A percentile compares a stretch with the other conserved stretches of the same genome.
Evolutionary conservation across 768 basidiomycete species (phyloP).

Genomic region (Mycena kentingensis): DNA sequence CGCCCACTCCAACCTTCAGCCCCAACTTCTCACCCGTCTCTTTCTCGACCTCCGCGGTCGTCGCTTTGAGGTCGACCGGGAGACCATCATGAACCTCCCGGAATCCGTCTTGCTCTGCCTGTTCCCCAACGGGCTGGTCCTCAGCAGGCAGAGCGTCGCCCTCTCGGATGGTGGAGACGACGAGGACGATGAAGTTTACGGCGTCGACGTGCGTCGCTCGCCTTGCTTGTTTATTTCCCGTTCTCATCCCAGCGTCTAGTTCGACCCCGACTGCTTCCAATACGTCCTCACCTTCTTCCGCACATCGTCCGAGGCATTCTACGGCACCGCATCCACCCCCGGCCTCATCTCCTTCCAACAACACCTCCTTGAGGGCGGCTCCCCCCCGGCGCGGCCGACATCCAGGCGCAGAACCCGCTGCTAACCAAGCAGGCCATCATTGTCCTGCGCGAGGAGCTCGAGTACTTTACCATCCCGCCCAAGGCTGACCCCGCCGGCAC

Average conservation of each 20-base stretch:
- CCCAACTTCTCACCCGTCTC: slow-evolving; percentile 85
- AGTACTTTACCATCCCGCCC: slow-evolving; percentile 96
- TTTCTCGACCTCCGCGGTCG: slow-evolving; percentile 89
- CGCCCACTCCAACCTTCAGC: slow-evolving; percentile 72
- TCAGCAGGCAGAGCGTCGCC: slow-evolving; percentile 82
- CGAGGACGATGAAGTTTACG: slow-evolving; percentile 92
- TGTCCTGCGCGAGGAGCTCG: slow-evolving; percentile 95
- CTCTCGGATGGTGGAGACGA: slow-evolving; percentile 73
- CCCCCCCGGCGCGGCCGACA: slow-evolving; percentile 39
- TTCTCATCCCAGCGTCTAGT: slow-evolving; percentile 50
- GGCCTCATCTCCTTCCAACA: slow-evolving; percentile 81
- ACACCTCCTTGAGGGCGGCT: slow-evolving; percentile 59
- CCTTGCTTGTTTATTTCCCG: slow-evolving; percentile 1
- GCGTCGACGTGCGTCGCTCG: slow-evolving; percentile 80
- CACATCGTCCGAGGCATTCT: slow-evolving; percentile 85
- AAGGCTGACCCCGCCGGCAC: slow-evolving; percentile 61
- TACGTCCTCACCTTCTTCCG: slow-evolving; percentile 94
- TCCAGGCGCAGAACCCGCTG: slow-evolving; percentile 85
- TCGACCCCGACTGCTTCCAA: slow-evolving; percentile 95
- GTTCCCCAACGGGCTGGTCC: slow-evolving; percentile 95
- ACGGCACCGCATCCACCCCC: slow-evolving; percentile 74
- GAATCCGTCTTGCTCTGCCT: slow-evolving; percentile 95
- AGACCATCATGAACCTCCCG: slow-evolving; percentile 97
- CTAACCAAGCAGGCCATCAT: slow-evolving; percentile 97
- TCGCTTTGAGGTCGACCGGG: slow-evolving; percentile 93